A percentile compares a stretch with the other conserved stretches of the same genome.
Evolutionary conservation across 352 stramenopile species (phyloP).

Genomic region (Globisporangium echinulatum): DNA sequence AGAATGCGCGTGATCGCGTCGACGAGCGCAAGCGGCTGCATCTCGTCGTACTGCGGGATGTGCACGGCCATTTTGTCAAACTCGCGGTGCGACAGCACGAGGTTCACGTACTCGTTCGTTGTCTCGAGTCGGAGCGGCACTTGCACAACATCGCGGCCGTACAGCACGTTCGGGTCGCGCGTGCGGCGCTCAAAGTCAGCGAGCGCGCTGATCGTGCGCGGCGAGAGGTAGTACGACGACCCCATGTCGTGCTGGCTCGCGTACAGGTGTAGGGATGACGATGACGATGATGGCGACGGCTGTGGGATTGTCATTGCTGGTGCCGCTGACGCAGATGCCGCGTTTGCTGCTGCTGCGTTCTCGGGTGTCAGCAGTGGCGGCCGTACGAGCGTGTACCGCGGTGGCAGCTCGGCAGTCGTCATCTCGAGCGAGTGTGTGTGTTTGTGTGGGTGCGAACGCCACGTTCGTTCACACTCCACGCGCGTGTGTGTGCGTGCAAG

Average conservation of each 20-base stretch:
- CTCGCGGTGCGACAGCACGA: conserved; percentile 72
- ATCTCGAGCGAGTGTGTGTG: neutral
- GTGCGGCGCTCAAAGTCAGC: conserved; percentile 17
- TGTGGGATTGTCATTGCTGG: neutral
- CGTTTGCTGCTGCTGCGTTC: conserved; percentile 1
- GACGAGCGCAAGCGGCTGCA: conserved; percentile 44
- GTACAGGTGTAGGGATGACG: conserved; percentile 11
- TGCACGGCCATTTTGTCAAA: conserved; percentile 75
- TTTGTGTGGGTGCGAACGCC: neutral
- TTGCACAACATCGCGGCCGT: conserved; percentile 68
- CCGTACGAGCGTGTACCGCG: conserved; percentile 11
- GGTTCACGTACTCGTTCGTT: conserved; percentile 49
- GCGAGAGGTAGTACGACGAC: conserved; percentile 17
- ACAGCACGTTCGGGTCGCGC: conserved; percentile 38
- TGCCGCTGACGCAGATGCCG: neutral
- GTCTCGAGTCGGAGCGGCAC: conserved; percentile 49
- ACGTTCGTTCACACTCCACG: too few relatives aligned
- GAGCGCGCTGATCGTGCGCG: conserved; percentile 22
- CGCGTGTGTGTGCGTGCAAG: too few relatives aligned
- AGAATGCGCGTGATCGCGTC: conserved; percentile 51
- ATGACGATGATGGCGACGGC: conserved; percentile 21
- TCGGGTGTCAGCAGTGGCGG: conserved; percentile 11
- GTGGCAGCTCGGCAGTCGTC: conserved; percentile 9
- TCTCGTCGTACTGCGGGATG: conserved; percentile 58
- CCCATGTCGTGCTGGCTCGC: conserved; percentile 8